Conservation (phyloP, 2,329 filamentous ascomycete species). For the Fusarium sp. region DNA sequence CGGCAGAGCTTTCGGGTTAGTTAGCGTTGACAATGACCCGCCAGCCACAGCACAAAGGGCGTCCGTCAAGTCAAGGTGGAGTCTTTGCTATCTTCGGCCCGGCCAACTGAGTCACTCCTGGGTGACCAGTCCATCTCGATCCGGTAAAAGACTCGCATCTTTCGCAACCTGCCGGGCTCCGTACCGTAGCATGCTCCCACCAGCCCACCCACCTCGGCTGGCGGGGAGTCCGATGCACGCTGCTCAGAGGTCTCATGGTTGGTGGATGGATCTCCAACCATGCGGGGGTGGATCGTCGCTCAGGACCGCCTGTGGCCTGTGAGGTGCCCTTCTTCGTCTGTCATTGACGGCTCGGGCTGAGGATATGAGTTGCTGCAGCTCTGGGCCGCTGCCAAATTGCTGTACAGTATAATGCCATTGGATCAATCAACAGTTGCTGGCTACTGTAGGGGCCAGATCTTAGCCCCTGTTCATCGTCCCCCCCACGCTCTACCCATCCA, state of each 20-base stretch:
- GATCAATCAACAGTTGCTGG: not conserved
- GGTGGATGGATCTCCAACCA: constrained; percentile 23
- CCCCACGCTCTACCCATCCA: constrained; percentile 60
- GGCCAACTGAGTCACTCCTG: constrained; percentile 16
- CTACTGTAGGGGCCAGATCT: not conserved
- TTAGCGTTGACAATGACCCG: constrained; percentile 25
- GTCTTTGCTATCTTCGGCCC: constrained; percentile 27
- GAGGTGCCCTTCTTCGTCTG: not conserved
- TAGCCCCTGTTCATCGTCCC: constrained; percentile 7
- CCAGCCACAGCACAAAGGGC: constrained; percentile 11
- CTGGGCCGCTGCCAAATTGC: constrained; percentile 2
- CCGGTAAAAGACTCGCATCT: constrained; percentile 5
- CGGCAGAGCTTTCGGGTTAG: constrained; percentile 27
- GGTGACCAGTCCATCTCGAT: constrained; percentile 10
- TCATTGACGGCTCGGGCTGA: not conserved
- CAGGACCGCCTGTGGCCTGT: constrained; percentile 17
- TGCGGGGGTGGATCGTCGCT: constrained; percentile 41
- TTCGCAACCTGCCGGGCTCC: not conserved
- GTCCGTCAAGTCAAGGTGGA: constrained; percentile 25
- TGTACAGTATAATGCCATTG: constrained; percentile 24
- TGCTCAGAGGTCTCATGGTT: constrained; percentile 7
- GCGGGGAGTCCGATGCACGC: not conserved
- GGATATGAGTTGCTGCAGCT: not conserved
- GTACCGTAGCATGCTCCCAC: no score
- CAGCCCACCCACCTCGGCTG: not conserved